A percentile compares a stretch with the other conserved stretches of the same genome.
Evolutionary conservation across 345 rosid genomes (phyloP).

Genomic region (Rhodomyrtus tomentosa): DNA sequence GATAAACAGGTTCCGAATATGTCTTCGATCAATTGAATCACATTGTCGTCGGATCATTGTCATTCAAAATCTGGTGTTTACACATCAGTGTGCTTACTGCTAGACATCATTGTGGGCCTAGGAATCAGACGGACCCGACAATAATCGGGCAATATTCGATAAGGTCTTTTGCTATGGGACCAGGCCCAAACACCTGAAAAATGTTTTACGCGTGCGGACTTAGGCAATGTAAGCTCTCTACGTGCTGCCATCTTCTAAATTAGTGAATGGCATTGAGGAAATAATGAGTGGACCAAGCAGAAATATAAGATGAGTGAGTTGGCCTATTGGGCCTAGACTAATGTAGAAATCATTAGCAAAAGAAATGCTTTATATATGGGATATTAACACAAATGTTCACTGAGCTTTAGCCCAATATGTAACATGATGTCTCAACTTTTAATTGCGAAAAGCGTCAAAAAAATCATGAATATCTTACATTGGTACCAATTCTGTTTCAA

Average conservation of each 20-base stretch:
- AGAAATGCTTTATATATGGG: background rate
- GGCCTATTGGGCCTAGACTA: background rate
- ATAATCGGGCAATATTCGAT: fast-evolving
- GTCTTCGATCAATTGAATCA: background rate
- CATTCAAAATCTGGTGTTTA: background rate
- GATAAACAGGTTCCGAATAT: background rate
- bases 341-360: background rate
- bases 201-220: background rate
- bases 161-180: background rate
- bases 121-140: background rate
- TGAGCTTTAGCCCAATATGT: too few species aligned
- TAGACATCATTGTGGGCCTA: background rate
- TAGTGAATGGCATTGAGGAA: background rate
- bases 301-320: background rate
- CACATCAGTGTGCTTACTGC: background rate
- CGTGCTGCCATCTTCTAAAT: background rate
- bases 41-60: background rate
- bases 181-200: background rate
- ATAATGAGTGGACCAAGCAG: background rate
- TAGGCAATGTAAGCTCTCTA: background rate
- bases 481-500: too few species aligned
- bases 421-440: too few species aligned
- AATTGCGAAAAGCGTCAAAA: too few species aligned
- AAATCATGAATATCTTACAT: too few species aligned
- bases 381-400: too few species aligned